Percentiles rank a stretch among this genome's conserved stretches.
Conservation (phyloP, 2,329 filamentous ascomycete genomes). For the Fusarium verticillioides region DNA sequence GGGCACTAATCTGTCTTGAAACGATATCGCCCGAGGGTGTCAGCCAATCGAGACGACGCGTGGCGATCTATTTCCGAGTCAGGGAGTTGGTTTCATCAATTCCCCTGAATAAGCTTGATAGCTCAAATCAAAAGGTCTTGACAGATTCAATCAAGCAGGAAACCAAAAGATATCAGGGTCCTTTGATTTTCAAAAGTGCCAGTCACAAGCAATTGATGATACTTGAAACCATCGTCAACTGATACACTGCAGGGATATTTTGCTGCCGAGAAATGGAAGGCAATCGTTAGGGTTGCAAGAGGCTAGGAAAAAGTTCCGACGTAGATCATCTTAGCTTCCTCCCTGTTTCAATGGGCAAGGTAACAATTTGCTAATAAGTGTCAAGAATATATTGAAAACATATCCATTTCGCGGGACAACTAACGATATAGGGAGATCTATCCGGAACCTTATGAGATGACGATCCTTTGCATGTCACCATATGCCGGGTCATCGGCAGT, state of each 20-base stretch:
- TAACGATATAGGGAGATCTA: not conserved
- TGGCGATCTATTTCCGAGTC: constrained; percentile 29
- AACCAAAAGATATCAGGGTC: not conserved
- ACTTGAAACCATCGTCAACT: not conserved
- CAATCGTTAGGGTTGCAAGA: constrained; percentile 3
- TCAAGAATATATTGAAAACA: not conserved
- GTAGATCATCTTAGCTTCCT: constrained; percentile 1
- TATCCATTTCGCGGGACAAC: not conserved
- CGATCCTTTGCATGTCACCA: not conserved
- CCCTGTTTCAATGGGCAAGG: not conserved
- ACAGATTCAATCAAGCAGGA: not conserved
- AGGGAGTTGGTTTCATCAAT: constrained; percentile 29
- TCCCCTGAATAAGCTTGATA: constrained; percentile 26
- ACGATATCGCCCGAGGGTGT: constrained; percentile 16
- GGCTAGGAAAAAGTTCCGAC: constrained; percentile 22
- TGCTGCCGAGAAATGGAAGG: constrained; percentile 8
- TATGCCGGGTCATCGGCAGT: not conserved
- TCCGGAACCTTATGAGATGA: not conserved
- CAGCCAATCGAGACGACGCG: constrained; percentile 8
- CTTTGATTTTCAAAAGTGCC: constrained; percentile 27
- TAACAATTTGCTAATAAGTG: constrained; percentile 1
- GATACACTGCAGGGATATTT: constrained; percentile 2
- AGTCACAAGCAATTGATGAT: constrained; percentile 20
- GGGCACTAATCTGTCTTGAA: constrained; percentile 17
- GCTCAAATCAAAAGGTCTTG: constrained; percentile 28